Evolutionary conservation across 2,329 filamentous ascomycete genomes (phyloP), one percentile per base, ranked within the genome.

Genomic region (Rutstroemia sp.): DNA sequence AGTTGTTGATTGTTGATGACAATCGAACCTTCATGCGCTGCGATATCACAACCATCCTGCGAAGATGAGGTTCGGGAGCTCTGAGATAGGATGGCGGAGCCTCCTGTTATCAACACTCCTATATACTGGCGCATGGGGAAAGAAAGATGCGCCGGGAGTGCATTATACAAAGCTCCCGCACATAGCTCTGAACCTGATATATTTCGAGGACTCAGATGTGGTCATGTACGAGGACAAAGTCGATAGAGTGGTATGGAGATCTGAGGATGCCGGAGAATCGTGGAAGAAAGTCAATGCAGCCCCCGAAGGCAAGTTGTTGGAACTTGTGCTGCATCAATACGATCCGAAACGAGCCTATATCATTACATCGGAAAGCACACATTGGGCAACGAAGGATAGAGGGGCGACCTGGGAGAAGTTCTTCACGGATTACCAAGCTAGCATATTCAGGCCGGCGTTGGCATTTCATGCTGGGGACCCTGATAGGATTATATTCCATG

Each of bases 201-300:
- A 96, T 74, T 97, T 99, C 69, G 86, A 94, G 67, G 89, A 92
- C 71, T 92, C 89, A 63, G 86, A 96, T 70, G 82, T 87, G 52
- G 77, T 95, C 58, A 73, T 97, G 47, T 85, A 90, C 68, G 84
- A 87, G 65, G 88, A 95, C 69, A 68, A 75, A 50, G 71, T 77
- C 14, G 79, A 79, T 42, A 78, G 79, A 58, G 83, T 82, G 60
- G 78, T 95, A 52, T 91, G 86, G 71, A 85, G 89, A 59, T 95
- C 92, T 46, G 77, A 79, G 48, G 83, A 97, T 74, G 91, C 88
- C 41, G 95, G 94, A 63, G 81, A 81, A 64, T 81, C 76, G 47
- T 99, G 94, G 92, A 73, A 81, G 46, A 75, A 74, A 60, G 75
- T 92, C 60, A 72, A 83, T 27, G 81, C 77, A 48, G 78, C 92